These are phyloP conservation scores for Vaccinium myrtillus DNA, from an alignment of 148 eudicot genomes.

Conservation along the genomic window DNA sequence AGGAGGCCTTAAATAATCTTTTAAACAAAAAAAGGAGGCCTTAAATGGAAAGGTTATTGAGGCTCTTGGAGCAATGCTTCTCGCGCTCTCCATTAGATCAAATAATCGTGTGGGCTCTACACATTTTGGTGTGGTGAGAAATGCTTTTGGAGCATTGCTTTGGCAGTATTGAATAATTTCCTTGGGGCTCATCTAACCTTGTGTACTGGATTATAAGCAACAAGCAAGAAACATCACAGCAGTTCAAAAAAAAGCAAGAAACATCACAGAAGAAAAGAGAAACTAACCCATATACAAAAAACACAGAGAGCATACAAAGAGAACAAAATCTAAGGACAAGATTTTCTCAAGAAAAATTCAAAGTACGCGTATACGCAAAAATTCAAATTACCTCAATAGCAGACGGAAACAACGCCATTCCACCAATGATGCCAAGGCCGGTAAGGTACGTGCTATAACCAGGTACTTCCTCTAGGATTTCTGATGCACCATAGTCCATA, in stretches of 20 bases:
- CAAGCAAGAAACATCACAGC: constrained; percentile 4
- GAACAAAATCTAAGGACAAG: neutral
- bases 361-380: neutral
- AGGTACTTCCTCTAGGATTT: constrained; percentile 75
- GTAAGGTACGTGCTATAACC: constrained; percentile 82
- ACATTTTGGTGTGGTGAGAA: neutral
- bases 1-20: neutral
- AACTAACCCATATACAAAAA: neutral
- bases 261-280: neutral
- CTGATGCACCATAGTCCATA: constrained; percentile 72
- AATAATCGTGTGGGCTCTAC: neutral
- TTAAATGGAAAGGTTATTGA: neutral
- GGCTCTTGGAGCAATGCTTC: neutral
- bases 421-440: constrained; percentile 91
- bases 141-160: neutral
- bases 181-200: neutral
- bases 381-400: constrained; percentile 23
- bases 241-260: too few relatives aligned
- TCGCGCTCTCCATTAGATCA: neutral
- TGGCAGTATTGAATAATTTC: too few relatives aligned
- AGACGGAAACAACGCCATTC: constrained; percentile 86
- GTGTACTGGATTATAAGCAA: neutral
- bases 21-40: neutral
- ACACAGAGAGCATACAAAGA: neutral
- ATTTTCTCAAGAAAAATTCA: neutral